Percentiles rank a stretch among this genome's conserved stretches.
phyloP scores from a whole-genome alignment of 257 asterid species.

The Osmanthus fragrans region DNA sequence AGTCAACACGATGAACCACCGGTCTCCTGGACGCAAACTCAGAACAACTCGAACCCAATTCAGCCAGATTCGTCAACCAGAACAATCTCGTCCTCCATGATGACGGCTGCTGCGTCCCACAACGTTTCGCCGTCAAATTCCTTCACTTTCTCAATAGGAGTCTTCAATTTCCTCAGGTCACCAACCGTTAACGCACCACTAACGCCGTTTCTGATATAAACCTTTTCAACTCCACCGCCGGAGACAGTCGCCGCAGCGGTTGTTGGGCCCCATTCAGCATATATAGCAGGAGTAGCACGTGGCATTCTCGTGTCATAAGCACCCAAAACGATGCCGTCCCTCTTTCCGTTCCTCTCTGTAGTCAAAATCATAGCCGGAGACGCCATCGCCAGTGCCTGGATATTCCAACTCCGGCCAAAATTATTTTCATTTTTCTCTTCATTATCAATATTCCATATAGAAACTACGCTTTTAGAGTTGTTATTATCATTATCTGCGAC shows the following conservation, averaged over 20 bases:
- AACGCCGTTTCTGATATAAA: constrained; percentile 61
- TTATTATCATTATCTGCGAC: constrained; percentile 44
- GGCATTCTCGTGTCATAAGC: constrained; percentile 69
- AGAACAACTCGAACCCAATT: constrained; percentile 6
- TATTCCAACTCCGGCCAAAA: constrained; percentile 24
- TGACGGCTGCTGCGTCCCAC: constrained; percentile 86
- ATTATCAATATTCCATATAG: constrained; percentile 54
- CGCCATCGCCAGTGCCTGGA: constrained; percentile 17
- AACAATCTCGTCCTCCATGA: constrained; percentile 40
- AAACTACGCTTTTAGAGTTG: constrained; percentile 50
- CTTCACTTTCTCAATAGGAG: constrained; percentile 51
- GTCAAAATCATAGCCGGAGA: constrained; percentile 48
- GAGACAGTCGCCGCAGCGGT: constrained; percentile 21
- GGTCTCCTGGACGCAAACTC: not conserved
- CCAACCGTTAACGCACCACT: constrained; percentile 66
- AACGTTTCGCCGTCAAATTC: constrained; percentile 55
- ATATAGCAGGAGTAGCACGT: constrained; percentile 49
- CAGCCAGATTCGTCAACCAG: constrained; percentile 23
- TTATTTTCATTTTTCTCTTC: constrained; percentile 19
- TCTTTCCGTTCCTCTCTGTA: constrained; percentile 39
- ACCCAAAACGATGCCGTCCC: constrained; percentile 49
- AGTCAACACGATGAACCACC: not conserved
- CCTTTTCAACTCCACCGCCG: constrained; percentile 37
- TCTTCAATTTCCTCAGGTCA: constrained; percentile 66
- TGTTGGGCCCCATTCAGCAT: constrained; percentile 58